Evolutionary conservation across 176 grass and related monocot genomes (phyloP), one percentile per base, ranked within the genome.

Genomic region (Chloris gayana): DNA sequence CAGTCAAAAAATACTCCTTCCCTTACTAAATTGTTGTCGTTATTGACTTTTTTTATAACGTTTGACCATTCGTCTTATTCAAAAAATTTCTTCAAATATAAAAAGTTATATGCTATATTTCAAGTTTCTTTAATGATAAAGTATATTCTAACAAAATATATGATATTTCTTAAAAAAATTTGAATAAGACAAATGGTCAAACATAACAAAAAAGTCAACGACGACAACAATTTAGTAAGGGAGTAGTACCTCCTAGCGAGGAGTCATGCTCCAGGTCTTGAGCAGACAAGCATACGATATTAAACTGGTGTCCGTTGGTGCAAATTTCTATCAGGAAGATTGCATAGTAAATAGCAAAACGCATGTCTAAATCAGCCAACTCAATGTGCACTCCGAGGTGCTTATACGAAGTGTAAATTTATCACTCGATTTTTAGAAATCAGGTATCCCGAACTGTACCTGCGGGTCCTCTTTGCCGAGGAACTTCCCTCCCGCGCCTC

Each of bases 401-500:
- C 39, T 77, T 39, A 46, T 37, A 12, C 74, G 29, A n/a, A 56
- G 7, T 8, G 19, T 7, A 56, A 51, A 51, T 51, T 19, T 19
- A 51, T 51, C 17, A 21, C 4, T 19, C 49, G 6, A 19, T 42
- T 42, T 35, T 47, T 13, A 60, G 49, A 44, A 84, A 50, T 10
- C 51, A 47, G 38, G 68, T 29, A 27, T 26, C 38, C 65, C 21
- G 4, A 18, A 81, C 42, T 32, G n/a, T 81, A 98, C 95, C 92
- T 98, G 80, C 44, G 38, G 72, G 4, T 94, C 90, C 81, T 92
- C 92, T 81, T 92, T 94, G 85, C 92, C 79, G 34, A 98, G 92
- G 69, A 98, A 94, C 78, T 94, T 92, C 18, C 95, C 95, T 33
- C 90, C 92, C 66, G 87, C 80, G 9, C 92, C 84, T 81, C 95